A percentile compares a stretch with the other conserved stretches of the same genome.
Conservation (phyloP, 305 asterid species). For the Rubia peregrina region DNA sequence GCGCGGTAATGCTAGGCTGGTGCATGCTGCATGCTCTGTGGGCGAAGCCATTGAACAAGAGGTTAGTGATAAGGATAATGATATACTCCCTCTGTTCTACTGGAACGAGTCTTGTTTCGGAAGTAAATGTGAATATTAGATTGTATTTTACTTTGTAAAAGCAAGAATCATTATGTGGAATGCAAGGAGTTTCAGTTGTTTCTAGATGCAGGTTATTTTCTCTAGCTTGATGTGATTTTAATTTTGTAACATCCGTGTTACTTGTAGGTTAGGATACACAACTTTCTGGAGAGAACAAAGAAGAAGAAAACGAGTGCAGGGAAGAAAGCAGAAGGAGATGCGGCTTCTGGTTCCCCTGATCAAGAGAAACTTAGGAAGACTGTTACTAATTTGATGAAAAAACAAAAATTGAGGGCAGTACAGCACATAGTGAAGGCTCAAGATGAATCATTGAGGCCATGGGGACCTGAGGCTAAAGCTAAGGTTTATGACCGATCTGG, state of each 20-base stretch:
- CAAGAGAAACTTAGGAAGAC: conserved; percentile 43
- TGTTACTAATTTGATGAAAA: conserved; percentile 68
- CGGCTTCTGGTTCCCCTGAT: conserved; percentile 29
- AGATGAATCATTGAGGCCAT: conserved; percentile 48
- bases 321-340: conserved; percentile 33
- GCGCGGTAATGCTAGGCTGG: conserved; percentile 63
- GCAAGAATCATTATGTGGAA: not conserved
- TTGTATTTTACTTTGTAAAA: not conserved
- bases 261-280: conserved; percentile 67
- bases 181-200: not conserved
- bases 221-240: conserved; percentile 1
- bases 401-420: conserved; percentile 69
- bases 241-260: conserved; percentile 17
- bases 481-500: conserved; percentile 46
- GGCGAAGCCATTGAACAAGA: conserved; percentile 95
- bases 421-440: conserved; percentile 55
- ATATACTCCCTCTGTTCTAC: not conserved
- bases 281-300: conserved; percentile 66
- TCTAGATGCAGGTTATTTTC: not conserved
- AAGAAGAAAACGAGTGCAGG: conserved; percentile 36
- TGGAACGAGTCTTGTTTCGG: not conserved
- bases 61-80: conserved; percentile 35
- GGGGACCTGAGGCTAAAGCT: conserved; percentile 79
- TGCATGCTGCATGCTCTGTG: conserved; percentile 63
- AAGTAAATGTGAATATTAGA: not conserved